These are phyloP conservation scores for Boletus vinaceobasis DNA, from an alignment of 768 basidiomycete species.

Conservation along the genomic window DNA sequence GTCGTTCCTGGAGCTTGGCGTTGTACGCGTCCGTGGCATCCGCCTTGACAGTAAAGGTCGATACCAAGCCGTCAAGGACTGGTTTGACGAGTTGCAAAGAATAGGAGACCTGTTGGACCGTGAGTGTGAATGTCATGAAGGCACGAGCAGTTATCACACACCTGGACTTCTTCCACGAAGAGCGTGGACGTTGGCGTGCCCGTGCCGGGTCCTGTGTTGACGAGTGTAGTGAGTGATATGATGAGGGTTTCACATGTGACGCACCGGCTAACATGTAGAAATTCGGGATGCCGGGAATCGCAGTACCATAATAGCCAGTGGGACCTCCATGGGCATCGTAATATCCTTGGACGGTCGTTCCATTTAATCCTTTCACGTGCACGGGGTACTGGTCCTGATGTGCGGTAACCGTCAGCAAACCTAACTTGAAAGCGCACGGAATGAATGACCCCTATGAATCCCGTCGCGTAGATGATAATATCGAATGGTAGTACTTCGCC, in stretches of 20 bases:
- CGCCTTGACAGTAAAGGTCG: conserved; percentile 22
- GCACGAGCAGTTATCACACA: conserved; percentile 3
- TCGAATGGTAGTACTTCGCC: conserved; percentile 32
- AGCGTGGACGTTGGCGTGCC: conserved; percentile 24
- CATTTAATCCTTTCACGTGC: conserved; percentile 23
- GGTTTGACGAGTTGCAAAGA: conserved; percentile 29
- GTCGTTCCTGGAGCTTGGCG: conserved; percentile 12
- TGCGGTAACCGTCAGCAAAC: neutral
- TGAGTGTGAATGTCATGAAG: neutral
- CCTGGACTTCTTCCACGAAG: conserved; percentile 30
- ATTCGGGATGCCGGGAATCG: conserved; percentile 37
- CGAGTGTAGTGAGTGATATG: neutral
- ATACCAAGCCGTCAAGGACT: conserved; percentile 21
- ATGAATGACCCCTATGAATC: conserved; percentile 27
- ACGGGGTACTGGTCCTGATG: conserved; percentile 21
- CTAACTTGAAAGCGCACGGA: neutral
- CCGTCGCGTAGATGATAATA: conserved; percentile 34
- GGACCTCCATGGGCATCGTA: conserved; percentile 31
- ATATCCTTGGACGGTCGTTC: conserved; percentile 25
- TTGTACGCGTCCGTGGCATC: conserved; percentile 30
- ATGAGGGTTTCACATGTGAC: neutral
- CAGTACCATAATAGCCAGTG: conserved; percentile 32
- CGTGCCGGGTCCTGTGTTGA: conserved; percentile 25
- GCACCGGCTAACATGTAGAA: conserved; percentile 32
- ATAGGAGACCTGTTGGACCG: conserved; percentile 24